Percentiles rank a stretch among this genome's conserved stretches.
These are phyloP conservation scores for Thielaviopsis euricoi DNA, from an alignment of 2,329 filamentous ascomycete genomes.

Conservation along the genomic window DNA sequence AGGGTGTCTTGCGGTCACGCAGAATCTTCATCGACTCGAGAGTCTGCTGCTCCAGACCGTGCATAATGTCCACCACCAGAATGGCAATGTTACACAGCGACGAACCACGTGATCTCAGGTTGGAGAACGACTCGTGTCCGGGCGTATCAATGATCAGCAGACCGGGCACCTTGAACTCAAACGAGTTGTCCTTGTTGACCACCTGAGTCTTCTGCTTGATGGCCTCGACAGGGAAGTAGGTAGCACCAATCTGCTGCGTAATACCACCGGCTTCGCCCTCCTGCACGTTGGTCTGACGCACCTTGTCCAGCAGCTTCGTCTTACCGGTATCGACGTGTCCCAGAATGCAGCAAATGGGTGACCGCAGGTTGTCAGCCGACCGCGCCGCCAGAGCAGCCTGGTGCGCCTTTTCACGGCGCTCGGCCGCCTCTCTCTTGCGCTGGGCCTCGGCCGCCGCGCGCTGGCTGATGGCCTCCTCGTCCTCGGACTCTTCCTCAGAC, in stretches of 20 bases:
- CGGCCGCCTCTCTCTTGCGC: slow-evolving; percentile 75
- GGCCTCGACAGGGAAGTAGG: slow-evolving; percentile 93
- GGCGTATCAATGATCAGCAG: slow-evolving; percentile 94
- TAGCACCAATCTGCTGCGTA: slow-evolving; percentile 97
- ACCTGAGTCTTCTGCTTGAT: slow-evolving; percentile 84
- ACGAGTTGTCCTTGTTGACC: slow-evolving; percentile 75
- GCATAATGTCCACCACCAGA: slow-evolving; percentile 98
- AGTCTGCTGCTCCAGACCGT: slow-evolving; percentile 93
- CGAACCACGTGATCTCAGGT: slow-evolving; percentile 88
- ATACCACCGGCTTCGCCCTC: slow-evolving; percentile 99
- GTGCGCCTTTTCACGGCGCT: slow-evolving; percentile 75
- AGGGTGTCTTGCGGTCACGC: slow-evolving; percentile 85
- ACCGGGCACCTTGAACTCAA: slow-evolving; percentile 96
- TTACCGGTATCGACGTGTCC: slow-evolving; percentile 99
- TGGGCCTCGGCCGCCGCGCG: slow-evolving; percentile 54
- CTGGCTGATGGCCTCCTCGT: slow-evolving; percentile 63
- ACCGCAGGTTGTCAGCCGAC: slow-evolving; percentile 87
- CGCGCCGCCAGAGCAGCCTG: slow-evolving; percentile 81
- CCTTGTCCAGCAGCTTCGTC: slow-evolving; percentile 97
- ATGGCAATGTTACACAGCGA: slow-evolving; percentile 99
- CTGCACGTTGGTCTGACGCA: slow-evolving; percentile 95
- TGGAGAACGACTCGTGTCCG: slow-evolving; percentile 99
- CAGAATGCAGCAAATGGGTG: slow-evolving; percentile 98
- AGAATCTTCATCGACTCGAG: slow-evolving; percentile 93
- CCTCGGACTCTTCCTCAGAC: slow-evolving; percentile 47